Conservation (phyloP, 208 protist species). For the Trypanosoma cruzi region DNA sequence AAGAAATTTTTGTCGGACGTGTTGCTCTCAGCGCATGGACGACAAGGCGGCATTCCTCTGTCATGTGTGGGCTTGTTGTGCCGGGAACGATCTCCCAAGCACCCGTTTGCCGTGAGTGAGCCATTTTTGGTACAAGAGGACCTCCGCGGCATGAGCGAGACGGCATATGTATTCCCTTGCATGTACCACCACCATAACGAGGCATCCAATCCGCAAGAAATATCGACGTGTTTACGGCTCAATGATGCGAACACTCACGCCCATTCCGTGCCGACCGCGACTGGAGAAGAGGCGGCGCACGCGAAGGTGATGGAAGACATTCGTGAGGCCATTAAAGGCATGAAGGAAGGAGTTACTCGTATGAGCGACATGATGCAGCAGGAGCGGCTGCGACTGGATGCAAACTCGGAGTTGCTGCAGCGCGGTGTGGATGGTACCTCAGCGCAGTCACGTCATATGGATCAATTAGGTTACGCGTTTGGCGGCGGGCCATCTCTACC, state of each 20-base stretch:
- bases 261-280: not conserved
- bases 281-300: constrained; percentile 19
- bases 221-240: not conserved
- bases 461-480: constrained; percentile 26
- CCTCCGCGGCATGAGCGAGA: not conserved
- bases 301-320: constrained; percentile 61
- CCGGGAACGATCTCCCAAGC: not conserved
- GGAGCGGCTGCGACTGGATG: constrained; percentile 41
- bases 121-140: constrained; percentile 25
- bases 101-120: constrained; percentile 5
- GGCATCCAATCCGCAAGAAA: not conserved
- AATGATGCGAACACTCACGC: constrained; percentile 25
- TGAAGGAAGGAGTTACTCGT: constrained; percentile 60
- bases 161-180: constrained; percentile 2
- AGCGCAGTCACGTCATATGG: constrained; percentile 34
- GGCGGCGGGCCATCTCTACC: constrained; percentile 25
- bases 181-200: constrained; percentile 10
- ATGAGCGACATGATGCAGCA: constrained; percentile 62
- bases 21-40: not conserved
- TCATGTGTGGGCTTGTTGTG: constrained; percentile 21
- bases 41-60: not conserved
- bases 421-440: constrained; percentile 39
- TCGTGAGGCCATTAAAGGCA: constrained; percentile 41
- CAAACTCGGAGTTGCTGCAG: constrained; percentile 49
- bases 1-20: constrained; percentile 8